phyloP scores from a whole-genome alignment of 768 basidiomycete species.

The Termitomyces sp. region DNA sequence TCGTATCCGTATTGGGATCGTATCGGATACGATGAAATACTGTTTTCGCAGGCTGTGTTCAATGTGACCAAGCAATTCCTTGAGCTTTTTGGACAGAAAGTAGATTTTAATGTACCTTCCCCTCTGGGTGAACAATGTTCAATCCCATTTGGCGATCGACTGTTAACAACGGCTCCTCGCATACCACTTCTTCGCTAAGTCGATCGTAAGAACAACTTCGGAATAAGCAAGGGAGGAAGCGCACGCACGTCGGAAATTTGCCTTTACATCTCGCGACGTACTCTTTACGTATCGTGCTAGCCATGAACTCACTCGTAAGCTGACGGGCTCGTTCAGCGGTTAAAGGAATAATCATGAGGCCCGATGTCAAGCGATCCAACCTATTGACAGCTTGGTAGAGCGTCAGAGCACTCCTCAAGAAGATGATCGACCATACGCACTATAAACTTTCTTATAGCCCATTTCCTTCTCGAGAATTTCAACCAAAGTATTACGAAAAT shows the following conservation, averaged over 20 bases:
- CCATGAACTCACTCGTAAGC: conserved; percentile 77
- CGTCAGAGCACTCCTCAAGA: neutral
- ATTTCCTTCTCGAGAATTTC: conserved; percentile 84
- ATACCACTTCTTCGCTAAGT: conserved; percentile 68
- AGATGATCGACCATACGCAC: conserved; percentile 41
- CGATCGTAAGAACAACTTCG: neutral
- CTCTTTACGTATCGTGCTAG: conserved; percentile 81
- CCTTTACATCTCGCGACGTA: conserved; percentile 89
- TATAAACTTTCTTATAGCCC: conserved; percentile 75
- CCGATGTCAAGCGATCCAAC: conserved; percentile 90
- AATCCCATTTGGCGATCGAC: conserved; percentile 96
- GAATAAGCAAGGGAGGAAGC: conserved; percentile 7
- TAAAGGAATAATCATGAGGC: conserved; percentile 89
- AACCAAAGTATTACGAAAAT: conserved; percentile 81
- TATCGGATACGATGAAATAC: conserved; percentile 82
- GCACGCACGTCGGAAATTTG: conserved; percentile 73
- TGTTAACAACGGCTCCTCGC: conserved; percentile 83
- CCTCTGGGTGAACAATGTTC: conserved; percentile 92
- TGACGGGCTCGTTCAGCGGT: conserved; percentile 60
- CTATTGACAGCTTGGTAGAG: conserved; percentile 79
- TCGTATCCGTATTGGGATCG: conserved; percentile 74
- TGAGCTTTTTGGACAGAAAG: neutral
- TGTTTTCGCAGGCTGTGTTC: conserved; percentile 73
- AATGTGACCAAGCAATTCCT: neutral
- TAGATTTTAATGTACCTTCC: conserved; percentile 57